Conservation (phyloP, 164 flowering plant genomes). For the Vitis rupestris region DNA sequence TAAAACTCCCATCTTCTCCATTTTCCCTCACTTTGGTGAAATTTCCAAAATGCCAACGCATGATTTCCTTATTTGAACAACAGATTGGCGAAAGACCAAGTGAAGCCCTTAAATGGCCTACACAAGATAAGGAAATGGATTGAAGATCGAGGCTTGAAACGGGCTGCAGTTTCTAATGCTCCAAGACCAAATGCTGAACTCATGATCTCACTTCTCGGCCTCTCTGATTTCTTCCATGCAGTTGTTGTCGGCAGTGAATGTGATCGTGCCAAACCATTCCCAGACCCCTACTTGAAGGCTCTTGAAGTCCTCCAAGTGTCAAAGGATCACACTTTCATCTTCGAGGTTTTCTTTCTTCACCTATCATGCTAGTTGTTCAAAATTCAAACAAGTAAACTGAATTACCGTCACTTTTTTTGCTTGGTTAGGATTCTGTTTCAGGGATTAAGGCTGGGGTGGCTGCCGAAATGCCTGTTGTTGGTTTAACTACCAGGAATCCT, state of each 20-base stretch:
- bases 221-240: constrained; percentile 61
- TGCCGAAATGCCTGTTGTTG: constrained; percentile 90
- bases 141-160: constrained; percentile 79
- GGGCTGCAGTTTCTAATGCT: constrained; percentile 97
- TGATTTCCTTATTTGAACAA: constrained; percentile 4
- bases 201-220: constrained; percentile 65
- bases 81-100: constrained; percentile 68
- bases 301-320: constrained; percentile 67
- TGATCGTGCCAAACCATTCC: constrained; percentile 84
- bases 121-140: constrained; percentile 74
- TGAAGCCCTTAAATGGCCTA: constrained; percentile 71
- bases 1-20: constrained; percentile 24
- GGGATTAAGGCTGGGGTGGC: constrained; percentile 96
- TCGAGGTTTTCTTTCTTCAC: constrained; percentile 57
- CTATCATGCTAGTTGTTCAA: no score
- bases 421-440: constrained; percentile 77
- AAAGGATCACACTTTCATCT: constrained; percentile 67
- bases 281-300: constrained; percentile 89
- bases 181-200: constrained; percentile 84
- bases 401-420: neutral
- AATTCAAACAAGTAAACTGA: no score
- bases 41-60: neutral
- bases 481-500: constrained; percentile 78
- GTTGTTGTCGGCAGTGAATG: constrained; percentile 75
- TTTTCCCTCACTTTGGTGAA: no score